phyloP scores from a whole-genome alignment of 768 basidiomycete species.

The Lyophyllum atratum region DNA sequence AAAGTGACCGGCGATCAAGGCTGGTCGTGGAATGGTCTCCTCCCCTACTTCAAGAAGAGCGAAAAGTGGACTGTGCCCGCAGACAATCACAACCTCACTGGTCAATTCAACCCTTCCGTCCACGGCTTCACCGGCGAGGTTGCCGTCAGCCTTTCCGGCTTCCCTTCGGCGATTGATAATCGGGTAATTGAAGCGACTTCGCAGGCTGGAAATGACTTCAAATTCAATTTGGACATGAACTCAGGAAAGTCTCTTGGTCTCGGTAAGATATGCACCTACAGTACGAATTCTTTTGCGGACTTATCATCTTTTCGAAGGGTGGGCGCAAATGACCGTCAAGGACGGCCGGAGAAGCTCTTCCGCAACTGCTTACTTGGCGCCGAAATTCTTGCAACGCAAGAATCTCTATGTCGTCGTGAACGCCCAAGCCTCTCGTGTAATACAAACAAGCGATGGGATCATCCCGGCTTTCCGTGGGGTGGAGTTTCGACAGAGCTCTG shows the following conservation, averaged over 20 bases:
- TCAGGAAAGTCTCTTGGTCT: slow-evolving; percentile 23
- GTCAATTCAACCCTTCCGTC: slow-evolving; percentile 27
- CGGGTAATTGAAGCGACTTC: background rate
- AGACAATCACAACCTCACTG: slow-evolving; percentile 28
- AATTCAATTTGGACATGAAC: slow-evolving; percentile 21
- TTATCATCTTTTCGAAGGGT: slow-evolving; percentile 10
- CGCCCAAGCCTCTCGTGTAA: slow-evolving; percentile 26
- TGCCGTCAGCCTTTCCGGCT: background rate
- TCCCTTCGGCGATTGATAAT: background rate
- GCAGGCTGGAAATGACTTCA: background rate
- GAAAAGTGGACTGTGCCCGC: slow-evolving; percentile 28
- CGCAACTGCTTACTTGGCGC: slow-evolving; percentile 27
- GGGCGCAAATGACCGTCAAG: slow-evolving; percentile 24
- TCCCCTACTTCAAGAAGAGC: slow-evolving; percentile 27
- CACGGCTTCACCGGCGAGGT: too few relatives aligned
- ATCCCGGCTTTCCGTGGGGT: slow-evolving; percentile 18
- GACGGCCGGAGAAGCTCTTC: slow-evolving; percentile 23
- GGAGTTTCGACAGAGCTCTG: slow-evolving; percentile 15
- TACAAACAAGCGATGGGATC: slow-evolving; percentile 12
- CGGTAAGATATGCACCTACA: slow-evolving; percentile 5
- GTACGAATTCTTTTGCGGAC: background rate
- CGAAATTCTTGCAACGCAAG: slow-evolving; percentile 14
- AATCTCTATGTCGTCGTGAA: slow-evolving; percentile 27
- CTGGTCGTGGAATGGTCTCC: slow-evolving; percentile 30
- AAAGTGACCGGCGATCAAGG: slow-evolving; percentile 26